A percentile compares a stretch with the other conserved stretches of the same genome.
These are phyloP conservation scores for Lepraria neglecta DNA, from an alignment of 495 filamentous ascomycete species.

Conservation along the genomic window DNA sequence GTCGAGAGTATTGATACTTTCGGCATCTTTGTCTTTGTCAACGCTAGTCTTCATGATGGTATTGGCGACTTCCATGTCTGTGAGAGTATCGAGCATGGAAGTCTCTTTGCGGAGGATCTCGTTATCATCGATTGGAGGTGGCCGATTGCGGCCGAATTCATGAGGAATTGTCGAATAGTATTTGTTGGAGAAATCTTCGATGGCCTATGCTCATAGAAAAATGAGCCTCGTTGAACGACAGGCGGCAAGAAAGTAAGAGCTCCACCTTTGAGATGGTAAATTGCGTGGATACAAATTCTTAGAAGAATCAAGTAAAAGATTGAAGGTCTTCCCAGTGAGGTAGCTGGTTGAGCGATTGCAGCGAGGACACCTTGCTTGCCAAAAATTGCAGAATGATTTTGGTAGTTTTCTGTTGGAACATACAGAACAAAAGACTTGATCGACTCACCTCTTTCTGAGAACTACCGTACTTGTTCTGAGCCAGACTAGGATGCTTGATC, in stretches of 20 bases:
- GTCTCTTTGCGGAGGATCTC: constrained; percentile 63
- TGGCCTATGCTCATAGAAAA: constrained; percentile 29
- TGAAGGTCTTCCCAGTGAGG: no score
- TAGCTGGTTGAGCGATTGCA: no score
- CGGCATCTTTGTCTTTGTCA: constrained; percentile 28
- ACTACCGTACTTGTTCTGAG: constrained; percentile 42
- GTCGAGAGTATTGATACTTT: constrained; percentile 52
- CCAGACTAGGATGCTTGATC: constrained; percentile 45
- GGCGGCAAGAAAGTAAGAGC: no score
- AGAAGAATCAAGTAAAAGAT: no score
- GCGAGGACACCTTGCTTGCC: no score
- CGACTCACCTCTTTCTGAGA: constrained; percentile 25
- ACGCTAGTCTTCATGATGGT: constrained; percentile 65
- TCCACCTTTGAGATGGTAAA: no score
- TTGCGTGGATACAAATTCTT: no score
- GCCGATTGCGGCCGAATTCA: constrained; percentile 64
- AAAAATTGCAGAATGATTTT: no score
- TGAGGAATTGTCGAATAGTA: constrained; percentile 83
- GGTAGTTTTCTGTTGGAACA: no score
- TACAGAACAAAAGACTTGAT: neutral
- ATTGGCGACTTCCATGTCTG: constrained; percentile 75
- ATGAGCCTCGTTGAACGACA: neutral
- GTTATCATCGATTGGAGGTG: constrained; percentile 54
- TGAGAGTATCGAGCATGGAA: constrained; percentile 56
- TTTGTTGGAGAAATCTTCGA: constrained; percentile 58